Base-by-base conservation (phyloP, 805 yeast genomes). In the Myxozyma monticola region DNA sequence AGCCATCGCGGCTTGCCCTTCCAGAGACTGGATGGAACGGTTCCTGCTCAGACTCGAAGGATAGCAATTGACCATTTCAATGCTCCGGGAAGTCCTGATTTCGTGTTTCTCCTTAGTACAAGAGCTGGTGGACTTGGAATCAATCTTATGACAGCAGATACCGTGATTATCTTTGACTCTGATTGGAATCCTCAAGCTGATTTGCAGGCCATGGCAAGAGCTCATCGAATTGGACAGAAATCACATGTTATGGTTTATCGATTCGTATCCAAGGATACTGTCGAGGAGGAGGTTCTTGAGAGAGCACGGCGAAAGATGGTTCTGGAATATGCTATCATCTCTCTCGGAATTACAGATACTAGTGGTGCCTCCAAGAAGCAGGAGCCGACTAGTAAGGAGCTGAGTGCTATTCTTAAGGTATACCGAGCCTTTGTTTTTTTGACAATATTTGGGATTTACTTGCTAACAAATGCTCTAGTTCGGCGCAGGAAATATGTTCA, bases 141-240 rank as follows among this genome's bases (percentile, higher is more conserved):
- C 66, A 93, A 93, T 68, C 76, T 93, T 66, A 93, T 93, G 99
- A 93, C 99, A 4, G 99, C 99, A 2, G 99, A 93, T 65, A 93
- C 99, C 6, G 99, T 93, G 25, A 88, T 93, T 61, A 91, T 93
- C 35, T 93, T 93, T 70, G 99, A 93, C 70, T 88, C 96, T 3
- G 99, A 93, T 72, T 93, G 99, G 99, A 93, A 93, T 66, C 99
- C 99, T 0, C 99, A 93, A 68, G 99, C 99, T 0, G 99, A 93
- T 76, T 75, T 93, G 63, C 99, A 93, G 71, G 99, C 99, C 1
- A 93, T 93, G 99, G 99, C 99, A 0, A 82, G 99, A 71, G 99
- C 99, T 2, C 99, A 93, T 71, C 83, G 99, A 75, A 93, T 93
- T 66, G 99, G 99, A n/a, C 99, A 93, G 68, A 93, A 90, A 70